Evolutionary conservation across 179 eudicot genomes (phyloP).

Genomic region (Beta lomatogona): DNA sequence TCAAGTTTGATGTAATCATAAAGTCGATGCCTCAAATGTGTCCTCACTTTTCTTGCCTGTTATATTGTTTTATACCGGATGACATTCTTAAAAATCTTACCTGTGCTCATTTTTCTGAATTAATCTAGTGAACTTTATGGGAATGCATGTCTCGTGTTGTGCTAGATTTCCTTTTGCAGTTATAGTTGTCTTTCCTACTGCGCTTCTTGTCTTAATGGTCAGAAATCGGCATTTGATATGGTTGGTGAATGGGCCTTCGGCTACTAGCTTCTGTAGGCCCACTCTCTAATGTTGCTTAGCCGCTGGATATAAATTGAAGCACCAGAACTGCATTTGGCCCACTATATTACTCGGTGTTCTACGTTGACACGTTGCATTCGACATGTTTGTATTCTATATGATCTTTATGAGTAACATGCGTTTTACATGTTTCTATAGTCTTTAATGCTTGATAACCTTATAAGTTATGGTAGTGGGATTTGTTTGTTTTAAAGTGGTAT

Average conservation of each 20-base stretch:
- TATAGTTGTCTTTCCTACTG: too few relatives aligned
- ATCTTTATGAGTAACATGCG: not conserved
- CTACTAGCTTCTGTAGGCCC: constrained; percentile 1
- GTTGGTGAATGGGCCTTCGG: constrained; percentile 4
- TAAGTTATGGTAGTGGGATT: not conserved
- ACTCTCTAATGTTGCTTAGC: not conserved
- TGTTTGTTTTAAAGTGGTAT: not conserved
- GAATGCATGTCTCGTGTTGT: constrained; percentile 1
- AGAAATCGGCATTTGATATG: constrained; percentile 3
- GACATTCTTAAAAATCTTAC: not conserved
- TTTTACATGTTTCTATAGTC: constrained; percentile 8
- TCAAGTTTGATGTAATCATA: not conserved
- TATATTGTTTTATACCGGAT: not conserved
- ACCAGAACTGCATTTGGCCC: not conserved
- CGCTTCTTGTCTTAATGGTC: not conserved
- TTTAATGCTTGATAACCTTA: not conserved
- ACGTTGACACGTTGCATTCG: not conserved
- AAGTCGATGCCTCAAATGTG: too few relatives aligned
- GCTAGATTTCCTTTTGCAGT: constrained; percentile 9
- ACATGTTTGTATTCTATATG: not conserved
- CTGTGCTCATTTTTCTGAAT: not conserved
- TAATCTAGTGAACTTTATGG: not conserved
- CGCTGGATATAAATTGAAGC: constrained; percentile 1
- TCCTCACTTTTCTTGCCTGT: not conserved
- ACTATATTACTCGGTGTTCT: constrained; percentile 1